Evolutionary conservation across 2,329 filamentous ascomycete genomes (phyloP).

Genomic region (Scedosporium aurantiacum): DNA sequence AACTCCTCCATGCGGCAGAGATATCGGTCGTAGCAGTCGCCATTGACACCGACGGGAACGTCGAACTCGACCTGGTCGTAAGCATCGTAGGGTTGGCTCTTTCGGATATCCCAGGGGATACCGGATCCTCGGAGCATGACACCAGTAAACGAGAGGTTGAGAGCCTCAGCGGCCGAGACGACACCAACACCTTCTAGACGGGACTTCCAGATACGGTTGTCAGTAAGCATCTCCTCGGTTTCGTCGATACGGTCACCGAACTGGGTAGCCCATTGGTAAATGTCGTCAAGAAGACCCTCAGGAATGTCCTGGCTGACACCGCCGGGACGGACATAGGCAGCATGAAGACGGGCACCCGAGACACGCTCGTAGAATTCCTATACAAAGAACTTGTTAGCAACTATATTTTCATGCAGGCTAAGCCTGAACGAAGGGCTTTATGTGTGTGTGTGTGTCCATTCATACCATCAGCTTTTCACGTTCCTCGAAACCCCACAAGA

Average conservation of each 20-base stretch:
- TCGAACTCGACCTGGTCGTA: conserved; percentile 98
- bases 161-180: conserved; percentile 80
- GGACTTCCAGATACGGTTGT: conserved; percentile 98
- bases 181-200: conserved; percentile 86
- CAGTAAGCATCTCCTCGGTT: conserved; percentile 95
- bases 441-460: neutral
- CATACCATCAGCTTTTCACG: conserved; percentile 98
- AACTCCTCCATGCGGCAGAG: conserved; percentile 99
- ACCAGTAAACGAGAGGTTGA: conserved; percentile 93
- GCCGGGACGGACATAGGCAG: conserved; percentile 91
- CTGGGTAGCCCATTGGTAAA: conserved; percentile 99
- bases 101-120: conserved; percentile 91
- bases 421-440: neutral
- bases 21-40: conserved; percentile 98
- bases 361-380: conserved; percentile 99
- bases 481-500: conserved; percentile 99
- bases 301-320: conserved; percentile 95
- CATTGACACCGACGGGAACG: conserved; percentile 89
- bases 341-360: conserved; percentile 91
- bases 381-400: neutral
- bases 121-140: conserved; percentile 97
- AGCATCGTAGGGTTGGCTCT: conserved; percentile 93
- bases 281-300: conserved; percentile 88
- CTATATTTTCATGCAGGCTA: neutral
- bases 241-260: conserved; percentile 98